Evolutionary conservation across 306 rosid species (phyloP), one percentile per base, ranked within the genome.

Genomic region (Pueraria montana): DNA sequence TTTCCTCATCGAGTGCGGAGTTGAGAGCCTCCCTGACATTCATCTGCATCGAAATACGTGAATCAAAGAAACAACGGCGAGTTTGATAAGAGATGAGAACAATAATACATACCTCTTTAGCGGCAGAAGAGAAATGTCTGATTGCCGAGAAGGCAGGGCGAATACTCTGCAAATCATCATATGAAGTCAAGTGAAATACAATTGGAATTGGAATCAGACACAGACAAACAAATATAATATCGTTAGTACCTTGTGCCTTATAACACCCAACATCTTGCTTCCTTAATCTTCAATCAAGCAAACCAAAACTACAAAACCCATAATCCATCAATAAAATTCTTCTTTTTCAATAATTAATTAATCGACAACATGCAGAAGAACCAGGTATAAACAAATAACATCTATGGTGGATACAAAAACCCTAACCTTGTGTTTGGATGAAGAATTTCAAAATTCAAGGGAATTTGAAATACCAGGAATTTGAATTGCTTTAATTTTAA

Each of bases 1-100:
- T 96, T 87, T 96, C 99, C 85, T 96, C 99, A 72, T 96, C 99
- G 55, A 96, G 94, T 2, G 99, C 99, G 45, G 99, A 82, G 89
- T 94, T 94, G 5, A 96, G 86, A 73, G 98, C 99, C 6, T 96
- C 99, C 80, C 99, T 90, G 46, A 96, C 98, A 0, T 85, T 88
- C 81, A 96, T 91, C 95, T 96, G 67, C 68, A 84, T 16, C 20
- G n/a, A 23, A 65, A 45, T 2, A 63, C 0, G 23, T 27, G 68
- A 62, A 21, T 34, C 14, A 0, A 10, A 13, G 40, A 27, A 49
- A 56, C 32, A 49, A 56, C 32, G 14, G 72, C 5, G 66, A 16
- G 59, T 20, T 32, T 49, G 40, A 63, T 5, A 63, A 21, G 16
- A 50, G 17, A 23, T 1, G 8, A 52, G 6, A 58, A 42, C 40